Evolutionary conservation across 2,329 filamentous ascomycete genomes (phyloP), one percentile per base, ranked within the genome.

Genomic region (Colletotrichum lupini): DNA sequence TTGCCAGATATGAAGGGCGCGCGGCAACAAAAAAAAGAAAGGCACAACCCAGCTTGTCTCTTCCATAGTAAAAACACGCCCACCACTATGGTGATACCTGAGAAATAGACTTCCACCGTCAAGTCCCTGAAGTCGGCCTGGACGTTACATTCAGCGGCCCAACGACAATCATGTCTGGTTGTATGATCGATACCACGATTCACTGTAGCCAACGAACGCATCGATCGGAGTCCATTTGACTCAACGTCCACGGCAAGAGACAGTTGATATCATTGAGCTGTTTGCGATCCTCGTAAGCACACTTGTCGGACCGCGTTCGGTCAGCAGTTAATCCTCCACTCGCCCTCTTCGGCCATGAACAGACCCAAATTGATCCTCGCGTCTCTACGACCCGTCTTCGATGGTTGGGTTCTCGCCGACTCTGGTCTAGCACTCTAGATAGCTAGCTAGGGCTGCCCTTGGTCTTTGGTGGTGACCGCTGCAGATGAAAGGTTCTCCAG

Each of bases 401-500:
- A 7, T 11, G 7, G 42, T 49, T 49, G 42, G n/a, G 2, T n/a
- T 11, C 42, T 49, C 42, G 42, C 19, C 19, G 19, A n/a, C 42
- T 24, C 9, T 56, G 14, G 14, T 35, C 42, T 52, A 22, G 35
- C 35, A 32, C 59, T 42, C 24, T 60, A 24, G 37, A 22, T 37
- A 16, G 35, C 35, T 37, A 46, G 22, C 32, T 46, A 49, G 58
- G 19, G 59, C n/a, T 62, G 59, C 60, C 67, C 58, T 68, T 30
- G 26, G 19, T 4, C 16, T 35, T 52, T 7, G 42, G 16, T n/a
- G 42, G 32, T 46, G 42, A 42, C 32, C 62, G 32, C 66, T 65
- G 62, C 42, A 56, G 55, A 63, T 63, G 35, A 64, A 53, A 57
- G 16, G 35, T 53, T 72, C 58, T 62, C 64, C 65, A 59, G 52